phyloP scores from a whole-genome alignment of 192 early-diverging fungal genomes.

The Backusella tarrabulga region DNA sequence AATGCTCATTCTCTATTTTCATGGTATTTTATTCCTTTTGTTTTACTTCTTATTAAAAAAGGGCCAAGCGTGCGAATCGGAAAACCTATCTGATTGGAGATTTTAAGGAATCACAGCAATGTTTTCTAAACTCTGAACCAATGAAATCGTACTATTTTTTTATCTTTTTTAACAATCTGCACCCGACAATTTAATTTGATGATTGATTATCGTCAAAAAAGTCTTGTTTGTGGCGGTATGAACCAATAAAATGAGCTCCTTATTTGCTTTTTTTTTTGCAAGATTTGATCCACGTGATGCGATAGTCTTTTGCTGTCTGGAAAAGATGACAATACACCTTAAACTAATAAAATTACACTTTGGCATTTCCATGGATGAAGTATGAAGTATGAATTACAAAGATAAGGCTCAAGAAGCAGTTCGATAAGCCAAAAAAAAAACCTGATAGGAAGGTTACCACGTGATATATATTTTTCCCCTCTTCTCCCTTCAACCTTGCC shows the following conservation, averaged over 20 bases:
- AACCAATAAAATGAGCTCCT: not conserved
- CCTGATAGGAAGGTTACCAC: not conserved
- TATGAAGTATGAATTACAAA: not conserved
- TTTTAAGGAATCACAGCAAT: not conserved
- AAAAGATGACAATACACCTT: not conserved
- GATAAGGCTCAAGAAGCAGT: not conserved
- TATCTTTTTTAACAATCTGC: slow-evolving; percentile 3
- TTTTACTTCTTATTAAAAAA: not conserved
- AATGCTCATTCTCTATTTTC: not conserved
- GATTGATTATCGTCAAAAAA: not conserved
- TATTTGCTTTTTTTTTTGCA: not conserved
- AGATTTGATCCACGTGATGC: not conserved
- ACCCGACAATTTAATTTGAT: not conserved
- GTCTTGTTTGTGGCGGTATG: not conserved
- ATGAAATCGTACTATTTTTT: not conserved
- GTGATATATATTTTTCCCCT: not conserved
- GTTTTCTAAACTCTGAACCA: slow-evolving; percentile 3
- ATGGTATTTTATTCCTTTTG: not conserved
- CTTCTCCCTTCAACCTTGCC: not conserved
- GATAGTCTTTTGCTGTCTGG: not conserved
- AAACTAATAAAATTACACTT: not conserved
- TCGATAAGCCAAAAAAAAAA: not conserved
- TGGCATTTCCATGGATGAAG: not conserved
- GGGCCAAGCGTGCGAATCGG: slow-evolving; percentile 3
- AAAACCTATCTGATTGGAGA: not conserved